phyloP scores from a whole-genome alignment of 164 flowering plant genomes.

The Liquidambar formosana region DNA sequence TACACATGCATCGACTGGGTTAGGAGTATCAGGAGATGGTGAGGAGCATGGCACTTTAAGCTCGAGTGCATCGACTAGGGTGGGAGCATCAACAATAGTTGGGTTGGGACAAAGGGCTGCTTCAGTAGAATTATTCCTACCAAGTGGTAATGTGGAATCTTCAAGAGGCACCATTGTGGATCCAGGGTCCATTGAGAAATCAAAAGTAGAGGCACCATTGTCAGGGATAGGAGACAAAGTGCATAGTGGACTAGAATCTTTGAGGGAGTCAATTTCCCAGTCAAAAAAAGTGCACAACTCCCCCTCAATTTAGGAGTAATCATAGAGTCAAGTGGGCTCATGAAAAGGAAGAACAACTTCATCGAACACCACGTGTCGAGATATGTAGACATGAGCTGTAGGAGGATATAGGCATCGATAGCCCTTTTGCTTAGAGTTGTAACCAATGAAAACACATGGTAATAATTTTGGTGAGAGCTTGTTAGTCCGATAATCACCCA shows the following conservation, averaged over 20 bases:
- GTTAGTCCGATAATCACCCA: neutral
- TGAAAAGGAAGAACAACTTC: neutral
- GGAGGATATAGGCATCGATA: constrained; percentile 7
- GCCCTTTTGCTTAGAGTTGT: constrained; percentile 2
- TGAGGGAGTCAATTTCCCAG: neutral
- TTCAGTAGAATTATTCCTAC: too few relatives aligned
- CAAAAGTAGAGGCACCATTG: too few relatives aligned
- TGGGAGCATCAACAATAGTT: too few relatives aligned
- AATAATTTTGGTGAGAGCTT: constrained; percentile 9
- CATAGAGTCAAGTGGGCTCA: too few relatives aligned
- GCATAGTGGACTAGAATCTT: too few relatives aligned
- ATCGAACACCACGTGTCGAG: constrained; percentile 13
- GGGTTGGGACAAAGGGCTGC: too few relatives aligned
- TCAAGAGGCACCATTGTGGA: too few relatives aligned
- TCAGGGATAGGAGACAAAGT: too few relatives aligned
- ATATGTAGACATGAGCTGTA: neutral
- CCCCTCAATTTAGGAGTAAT: neutral
- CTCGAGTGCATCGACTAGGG: too few relatives aligned
- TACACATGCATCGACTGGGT: neutral
- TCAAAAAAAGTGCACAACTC: neutral
- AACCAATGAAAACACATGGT: constrained; percentile 14
- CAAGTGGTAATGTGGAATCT: too few relatives aligned
- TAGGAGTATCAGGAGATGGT: neutral
- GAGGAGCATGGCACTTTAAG: too few relatives aligned
- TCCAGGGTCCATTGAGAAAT: too few relatives aligned